Evolutionary conservation across 2,329 filamentous ascomycete genomes (phyloP).

Genomic region (Ustulina deusta): DNA sequence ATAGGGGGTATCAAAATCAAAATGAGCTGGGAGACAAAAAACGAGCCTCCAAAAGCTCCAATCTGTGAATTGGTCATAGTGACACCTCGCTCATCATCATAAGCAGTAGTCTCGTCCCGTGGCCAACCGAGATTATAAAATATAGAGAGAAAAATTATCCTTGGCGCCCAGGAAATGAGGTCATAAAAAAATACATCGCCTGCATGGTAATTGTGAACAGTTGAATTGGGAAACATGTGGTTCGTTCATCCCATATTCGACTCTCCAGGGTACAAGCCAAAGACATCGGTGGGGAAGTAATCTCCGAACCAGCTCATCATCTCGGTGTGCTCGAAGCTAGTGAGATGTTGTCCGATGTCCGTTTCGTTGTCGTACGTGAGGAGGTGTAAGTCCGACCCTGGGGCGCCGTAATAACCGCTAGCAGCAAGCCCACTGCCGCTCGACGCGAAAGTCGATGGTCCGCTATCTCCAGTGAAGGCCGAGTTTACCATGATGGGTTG

Average conservation of each 20-base stretch:
- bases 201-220: slow-evolving; percentile 8
- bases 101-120: slow-evolving; percentile 5
- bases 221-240: neutral
- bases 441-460: slow-evolving; percentile 49
- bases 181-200: slow-evolving; percentile 22
- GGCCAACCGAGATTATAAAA: slow-evolving; percentile 15
- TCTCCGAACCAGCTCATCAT: slow-evolving; percentile 54
- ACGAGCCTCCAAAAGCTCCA: slow-evolving; percentile 3
- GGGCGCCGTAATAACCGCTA: slow-evolving; percentile 48
- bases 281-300: slow-evolving; percentile 50
- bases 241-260: slow-evolving; percentile 40
- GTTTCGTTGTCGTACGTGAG: slow-evolving; percentile 53
- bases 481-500: slow-evolving; percentile 25
- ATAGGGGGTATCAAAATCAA: slow-evolving; percentile 34
- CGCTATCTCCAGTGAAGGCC: slow-evolving; percentile 39
- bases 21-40: neutral
- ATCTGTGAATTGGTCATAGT: slow-evolving; percentile 7
- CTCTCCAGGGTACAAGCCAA: slow-evolving; percentile 48
- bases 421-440: slow-evolving; percentile 49
- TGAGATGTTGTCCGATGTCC: slow-evolving; percentile 51
- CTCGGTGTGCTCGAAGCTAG: slow-evolving; percentile 51
- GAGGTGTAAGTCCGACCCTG: slow-evolving; percentile 47
- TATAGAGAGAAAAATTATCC: neutral
- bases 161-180: slow-evolving; percentile 4
- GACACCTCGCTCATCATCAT: slow-evolving; percentile 10